These are phyloP conservation scores for Aspergillus quadrilineatus DNA, from an alignment of 2,329 filamentous ascomycete genomes.

Conservation along the genomic window DNA sequence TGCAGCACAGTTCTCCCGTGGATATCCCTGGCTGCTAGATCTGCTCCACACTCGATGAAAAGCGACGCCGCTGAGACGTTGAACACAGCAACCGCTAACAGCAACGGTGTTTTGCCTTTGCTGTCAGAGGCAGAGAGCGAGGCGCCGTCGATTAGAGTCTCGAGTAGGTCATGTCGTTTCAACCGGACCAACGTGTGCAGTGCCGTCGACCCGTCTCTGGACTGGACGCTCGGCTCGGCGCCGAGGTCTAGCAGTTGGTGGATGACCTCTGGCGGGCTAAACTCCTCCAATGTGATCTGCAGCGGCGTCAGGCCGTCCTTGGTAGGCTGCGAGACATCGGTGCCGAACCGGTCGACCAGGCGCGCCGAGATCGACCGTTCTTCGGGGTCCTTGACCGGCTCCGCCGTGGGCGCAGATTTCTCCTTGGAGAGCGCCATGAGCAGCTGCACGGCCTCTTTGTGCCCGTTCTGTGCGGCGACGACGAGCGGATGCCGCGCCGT, in stretches of 20 bases:
- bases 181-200: not conserved
- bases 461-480: not conserved
- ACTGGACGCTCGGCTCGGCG: not conserved
- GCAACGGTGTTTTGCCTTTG: not conserved
- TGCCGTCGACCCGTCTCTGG: not conserved
- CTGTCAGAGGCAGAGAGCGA: not conserved
- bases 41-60: not conserved
- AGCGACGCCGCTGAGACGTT: not conserved
- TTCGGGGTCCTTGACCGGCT: not conserved
- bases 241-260: not conserved
- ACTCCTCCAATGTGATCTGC: conserved; percentile 1
- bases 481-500: not conserved
- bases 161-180: not conserved
- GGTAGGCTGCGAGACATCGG: not conserved
- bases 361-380: not conserved
- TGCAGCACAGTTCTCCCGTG: not conserved
- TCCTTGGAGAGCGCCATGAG: not conserved
- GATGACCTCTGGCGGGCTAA: conserved; percentile 4
- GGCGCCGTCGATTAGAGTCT: not conserved
- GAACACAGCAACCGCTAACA: not conserved
- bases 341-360: not conserved
- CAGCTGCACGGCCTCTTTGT: not conserved
- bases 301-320: not conserved
- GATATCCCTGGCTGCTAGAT: not conserved
- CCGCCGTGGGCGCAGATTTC: not conserved